Evolutionary conservation across 202 grass and related monocot genomes (phyloP).

Genomic region (Digitaria exilis): DNA sequence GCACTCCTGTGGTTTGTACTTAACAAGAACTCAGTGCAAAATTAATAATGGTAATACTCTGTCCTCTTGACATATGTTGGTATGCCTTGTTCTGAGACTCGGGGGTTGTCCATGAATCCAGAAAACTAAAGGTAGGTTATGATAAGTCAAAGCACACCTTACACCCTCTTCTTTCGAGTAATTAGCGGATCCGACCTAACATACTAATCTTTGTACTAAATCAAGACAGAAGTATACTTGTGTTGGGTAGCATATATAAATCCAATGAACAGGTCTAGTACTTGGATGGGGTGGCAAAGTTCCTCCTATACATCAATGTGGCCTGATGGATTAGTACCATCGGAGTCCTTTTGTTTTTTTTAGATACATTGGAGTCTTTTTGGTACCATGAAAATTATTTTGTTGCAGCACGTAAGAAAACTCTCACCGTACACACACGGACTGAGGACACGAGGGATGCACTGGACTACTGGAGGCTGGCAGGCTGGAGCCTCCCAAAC

Average conservation of each 20-base stretch:
- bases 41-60: not conserved
- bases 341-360: not conserved
- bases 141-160: not conserved
- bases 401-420: not conserved
- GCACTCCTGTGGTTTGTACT: not conserved
- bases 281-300: conserved; percentile 17
- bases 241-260: not conserved
- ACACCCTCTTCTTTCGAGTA: not conserved
- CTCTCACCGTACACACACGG: not conserved
- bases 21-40: not conserved
- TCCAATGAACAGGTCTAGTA: conserved; percentile 13
- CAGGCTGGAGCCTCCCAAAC: too few relatives aligned
- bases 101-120: not conserved
- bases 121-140: not conserved
- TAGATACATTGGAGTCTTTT: too few relatives aligned
- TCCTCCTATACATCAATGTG: not conserved
- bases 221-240: not conserved
- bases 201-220: not conserved
- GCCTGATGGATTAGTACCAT: not conserved
- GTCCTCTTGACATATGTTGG: not conserved
- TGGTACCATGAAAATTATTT: not conserved
- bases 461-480: too few relatives aligned
- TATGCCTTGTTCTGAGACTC: conserved; percentile 1
- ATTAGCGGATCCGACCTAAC: not conserved
- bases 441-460: too few relatives aligned